Conservation (phyloP, 371 early-diverging fungal species). For the Mucor piriformis region DNA sequence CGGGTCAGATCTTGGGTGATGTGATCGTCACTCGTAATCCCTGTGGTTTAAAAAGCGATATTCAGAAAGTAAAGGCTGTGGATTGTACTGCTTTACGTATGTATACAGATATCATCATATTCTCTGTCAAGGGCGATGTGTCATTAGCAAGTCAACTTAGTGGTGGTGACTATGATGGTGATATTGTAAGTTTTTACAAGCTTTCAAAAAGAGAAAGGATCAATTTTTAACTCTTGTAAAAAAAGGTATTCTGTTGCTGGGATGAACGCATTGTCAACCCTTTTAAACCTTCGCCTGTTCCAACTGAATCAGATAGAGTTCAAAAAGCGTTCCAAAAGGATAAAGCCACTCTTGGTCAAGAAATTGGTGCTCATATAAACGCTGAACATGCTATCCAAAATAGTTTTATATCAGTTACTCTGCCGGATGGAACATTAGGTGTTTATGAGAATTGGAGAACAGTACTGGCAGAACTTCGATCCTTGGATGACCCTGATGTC, state of each 20-base stretch:
- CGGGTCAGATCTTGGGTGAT: conserved; percentile 46
- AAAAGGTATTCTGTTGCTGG: conserved; percentile 60
- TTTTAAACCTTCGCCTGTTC: conserved; percentile 29
- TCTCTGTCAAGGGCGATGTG: conserved; percentile 40
- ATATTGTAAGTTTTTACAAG: conserved; percentile 38
- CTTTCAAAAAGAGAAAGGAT: too few species aligned
- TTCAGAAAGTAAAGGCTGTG: conserved; percentile 49
- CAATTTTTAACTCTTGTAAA: too few species aligned
- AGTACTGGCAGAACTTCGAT: conserved; percentile 31
- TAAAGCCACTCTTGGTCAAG: conserved; percentile 20
- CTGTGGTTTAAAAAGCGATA: conserved; percentile 46
- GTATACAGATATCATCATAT: conserved; percentile 50
- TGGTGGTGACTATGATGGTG: conserved; percentile 62
- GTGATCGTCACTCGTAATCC: conserved; percentile 51
- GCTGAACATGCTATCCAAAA: conserved; percentile 32
- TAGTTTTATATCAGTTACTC: conserved; percentile 27
- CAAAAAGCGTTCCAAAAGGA: conserved; percentile 38
- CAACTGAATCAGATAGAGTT: conserved; percentile 15
- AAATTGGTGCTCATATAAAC: conserved; percentile 1
- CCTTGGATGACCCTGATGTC: conserved; percentile 40
- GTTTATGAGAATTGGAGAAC: conserved; percentile 50
- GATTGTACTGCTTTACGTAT: conserved; percentile 38
- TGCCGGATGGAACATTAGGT: conserved; percentile 43
- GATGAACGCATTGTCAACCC: conserved; percentile 47
- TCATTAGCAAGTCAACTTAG: conserved; percentile 48